Evolutionary conservation across 2,329 filamentous ascomycete genomes (phyloP), one percentile per base, ranked within the genome.

Genomic region (Bimuria novae-zelandiae): DNA sequence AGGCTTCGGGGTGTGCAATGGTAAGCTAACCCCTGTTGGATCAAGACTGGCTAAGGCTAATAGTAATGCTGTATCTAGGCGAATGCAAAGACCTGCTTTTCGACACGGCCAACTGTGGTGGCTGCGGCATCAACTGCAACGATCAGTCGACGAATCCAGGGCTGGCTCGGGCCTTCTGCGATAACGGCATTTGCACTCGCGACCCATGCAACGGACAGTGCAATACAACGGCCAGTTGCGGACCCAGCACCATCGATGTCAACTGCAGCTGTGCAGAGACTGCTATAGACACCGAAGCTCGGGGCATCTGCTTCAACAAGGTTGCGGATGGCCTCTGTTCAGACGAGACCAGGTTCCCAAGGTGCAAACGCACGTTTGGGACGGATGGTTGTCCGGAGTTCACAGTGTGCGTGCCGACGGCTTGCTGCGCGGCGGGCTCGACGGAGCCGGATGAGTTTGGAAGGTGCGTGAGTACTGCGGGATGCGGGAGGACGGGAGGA

Each of bases 181-280:
- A 61, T n/a, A 74, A 74, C 51, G 71, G 71, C 14, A 67, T 71
- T 0, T 74, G 71, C 53, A 61, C 61, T 7, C 62, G 60, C 1
- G 52, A 50, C 8, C 49, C 62, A 8, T 74, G 71, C 56, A 62
- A 71, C 50, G 68, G 65, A 1, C 51, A 50, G 25, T 73, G 70
- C 57, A 47, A 50, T 10, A 60, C 59, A n/a, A 54, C 62, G 21
- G 56, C 59, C 7, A 41, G 58, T n/a, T 74, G 70, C 59, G 60
- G 63, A 17, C 19, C 55, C 12, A 45, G 51, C 37, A 50, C 42
- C 29, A 43, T 30, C 12, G 47, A 47, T 7, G 30, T 33, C 23
- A 52, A 50, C 8, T 73, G 72, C 44, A 64, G 63, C 11, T 74
- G 72, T 43, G 67, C 59, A 17, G 54, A 47, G 6, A 64, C 66